Base-by-base conservation (phyloP, 495 filamentous ascomycete species). In the Pseudotulostoma volvatum region DNA sequence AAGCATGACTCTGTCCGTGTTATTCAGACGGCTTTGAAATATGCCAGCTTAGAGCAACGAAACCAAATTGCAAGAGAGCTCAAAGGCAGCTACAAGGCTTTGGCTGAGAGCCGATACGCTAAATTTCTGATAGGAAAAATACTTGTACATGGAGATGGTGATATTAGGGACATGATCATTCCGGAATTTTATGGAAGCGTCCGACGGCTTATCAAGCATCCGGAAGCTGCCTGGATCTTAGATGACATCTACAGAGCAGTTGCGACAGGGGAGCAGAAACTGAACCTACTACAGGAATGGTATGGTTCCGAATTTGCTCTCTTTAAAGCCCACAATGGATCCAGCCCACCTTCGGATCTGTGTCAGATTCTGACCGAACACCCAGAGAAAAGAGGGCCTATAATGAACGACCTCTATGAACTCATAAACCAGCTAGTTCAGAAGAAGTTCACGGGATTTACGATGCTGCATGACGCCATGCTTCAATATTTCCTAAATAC, bases 1-100 rank as follows among this genome's bases (percentile, higher is more conserved):
- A 99, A 96, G 67, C 92, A 99, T 56, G 92, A 99, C 51, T 82
- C 86, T 7, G 90, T 93, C 17, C 72, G 92, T 37, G 83, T 93
- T 33, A 76, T 99, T 19, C 92, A 99, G 64, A 93, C 85, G 5
- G 88, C 86, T 19, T 69, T 99, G 57, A 99, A 96, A 58, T 96
- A 96, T 56, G 82, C 84, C 25, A 93, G 80, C 41, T 64, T 73
- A 16, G 73, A 77, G 41, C 87, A 93, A 55, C 71, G 83, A 43
- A 81, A 77, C 57, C 72, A 77, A 60, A 96, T 99, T 48, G 85
- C 85, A 3, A 66, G 63, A 42, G 92, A 96, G 56, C 65, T 99
- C 35, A 77, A 81, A 55, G 88, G 87, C 2, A 77, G 79, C 51
- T 94, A 87, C 57, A 74, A 71, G 30, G 68, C 78, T 40, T 64